Percentiles rank a stretch among this genome's conserved stretches.
These are phyloP conservation scores for Daldinia concentrica DNA, from an alignment of 495 filamentous ascomycete genomes.

Conservation along the genomic window DNA sequence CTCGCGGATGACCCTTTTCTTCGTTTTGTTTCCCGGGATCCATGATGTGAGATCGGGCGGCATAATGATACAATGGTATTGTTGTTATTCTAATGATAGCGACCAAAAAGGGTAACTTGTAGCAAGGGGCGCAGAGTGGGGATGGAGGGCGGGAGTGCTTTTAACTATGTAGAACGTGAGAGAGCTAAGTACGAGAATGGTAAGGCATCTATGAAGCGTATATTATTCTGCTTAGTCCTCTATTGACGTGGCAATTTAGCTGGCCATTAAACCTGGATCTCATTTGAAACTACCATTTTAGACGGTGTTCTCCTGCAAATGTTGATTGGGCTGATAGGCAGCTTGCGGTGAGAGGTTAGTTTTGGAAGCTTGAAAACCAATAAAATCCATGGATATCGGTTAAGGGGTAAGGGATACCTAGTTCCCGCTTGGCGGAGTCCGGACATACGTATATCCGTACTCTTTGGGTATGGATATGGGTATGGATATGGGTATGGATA, in stretches of 20 bases:
- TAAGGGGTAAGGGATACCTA: neutral
- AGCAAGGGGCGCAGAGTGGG: neutral
- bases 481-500: too few relatives aligned
- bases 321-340: constrained; percentile 6
- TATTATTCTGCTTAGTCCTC: neutral
- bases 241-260: constrained; percentile 2
- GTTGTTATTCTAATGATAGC: neutral
- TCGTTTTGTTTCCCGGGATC: neutral
- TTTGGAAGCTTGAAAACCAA: neutral
- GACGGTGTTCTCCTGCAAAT: constrained; percentile 5
- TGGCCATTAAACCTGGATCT: neutral
- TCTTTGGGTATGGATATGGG: too few relatives aligned
- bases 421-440: neutral
- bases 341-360: constrained; percentile 6
- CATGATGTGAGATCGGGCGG: neutral
- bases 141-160: neutral
- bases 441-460: neutral
- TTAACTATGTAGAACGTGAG: neutral
- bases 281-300: constrained; percentile 1
- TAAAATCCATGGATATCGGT: neutral
- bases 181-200: neutral
- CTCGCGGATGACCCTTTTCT: neutral
- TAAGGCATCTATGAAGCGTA: constrained; percentile 1
- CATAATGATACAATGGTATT: neutral
- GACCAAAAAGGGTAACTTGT: neutral